Conservation (phyloP, 495 filamentous ascomycete genomes). For the Xylona heveae region DNA sequence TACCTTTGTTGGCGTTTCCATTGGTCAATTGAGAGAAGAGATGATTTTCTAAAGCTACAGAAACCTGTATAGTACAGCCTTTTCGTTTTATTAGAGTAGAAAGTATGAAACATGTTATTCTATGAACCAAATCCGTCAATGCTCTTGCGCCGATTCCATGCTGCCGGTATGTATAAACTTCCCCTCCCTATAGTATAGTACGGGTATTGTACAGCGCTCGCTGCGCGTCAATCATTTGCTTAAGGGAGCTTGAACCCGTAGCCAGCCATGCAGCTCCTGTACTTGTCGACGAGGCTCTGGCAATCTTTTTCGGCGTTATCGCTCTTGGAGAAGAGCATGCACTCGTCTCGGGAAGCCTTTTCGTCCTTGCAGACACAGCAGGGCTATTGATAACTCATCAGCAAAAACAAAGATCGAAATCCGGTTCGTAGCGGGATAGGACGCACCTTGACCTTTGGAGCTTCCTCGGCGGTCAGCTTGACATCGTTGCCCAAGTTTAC, state of each 20-base stretch:
- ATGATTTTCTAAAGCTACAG: too few species aligned
- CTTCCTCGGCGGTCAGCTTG: background rate
- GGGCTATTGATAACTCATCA: constrained; percentile 32
- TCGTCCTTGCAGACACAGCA: constrained; percentile 97
- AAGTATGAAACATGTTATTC: too few species aligned
- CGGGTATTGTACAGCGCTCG: too few species aligned
- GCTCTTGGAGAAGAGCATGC: constrained; percentile 85
- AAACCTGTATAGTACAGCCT: too few species aligned
- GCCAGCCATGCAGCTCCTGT: constrained; percentile 80
- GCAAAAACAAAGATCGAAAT: background rate
- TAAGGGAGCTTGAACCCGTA: constrained; percentile 59
- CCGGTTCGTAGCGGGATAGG: background rate
- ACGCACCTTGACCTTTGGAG: background rate
- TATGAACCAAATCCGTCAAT: too few species aligned
- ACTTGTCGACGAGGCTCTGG: constrained; percentile 57
- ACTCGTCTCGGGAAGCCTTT: constrained; percentile 83
- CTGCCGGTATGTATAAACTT: too few species aligned
- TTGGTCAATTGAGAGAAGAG: too few species aligned
- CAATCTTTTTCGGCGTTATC: constrained; percentile 64
- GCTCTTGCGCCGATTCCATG: too few species aligned
- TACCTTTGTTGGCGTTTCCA: too few species aligned
- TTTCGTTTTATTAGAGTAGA: too few species aligned
- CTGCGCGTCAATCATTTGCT: too few species aligned
- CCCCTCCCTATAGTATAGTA: too few species aligned
- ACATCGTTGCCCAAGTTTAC: background rate